These are phyloP conservation scores for Haplographium delicatum DNA, from an alignment of 495 filamentous ascomycete genomes.

Conservation along the genomic window DNA sequence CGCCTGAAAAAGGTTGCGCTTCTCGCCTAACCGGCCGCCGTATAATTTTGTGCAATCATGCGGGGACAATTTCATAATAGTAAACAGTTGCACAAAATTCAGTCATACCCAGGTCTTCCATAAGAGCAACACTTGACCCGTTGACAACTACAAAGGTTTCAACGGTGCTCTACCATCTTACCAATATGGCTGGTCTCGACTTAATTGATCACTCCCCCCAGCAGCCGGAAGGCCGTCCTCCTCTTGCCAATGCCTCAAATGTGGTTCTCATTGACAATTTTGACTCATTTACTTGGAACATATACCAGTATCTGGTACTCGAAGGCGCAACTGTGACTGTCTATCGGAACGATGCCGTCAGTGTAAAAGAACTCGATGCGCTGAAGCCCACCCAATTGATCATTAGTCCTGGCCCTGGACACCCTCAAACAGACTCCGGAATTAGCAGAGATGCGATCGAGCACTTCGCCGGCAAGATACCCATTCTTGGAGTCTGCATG, in stretches of 20 bases:
- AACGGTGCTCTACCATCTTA: neutral
- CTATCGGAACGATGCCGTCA: slow-evolving; percentile 86
- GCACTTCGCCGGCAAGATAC: slow-evolving; percentile 93
- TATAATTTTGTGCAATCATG: neutral
- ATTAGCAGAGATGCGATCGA: slow-evolving; percentile 86
- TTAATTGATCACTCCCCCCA: slow-evolving; percentile 84
- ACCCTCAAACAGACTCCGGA: slow-evolving; percentile 84
- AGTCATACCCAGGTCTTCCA: too few species aligned
- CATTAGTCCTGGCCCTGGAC: slow-evolving; percentile 90
- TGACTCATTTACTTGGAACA: slow-evolving; percentile 98
- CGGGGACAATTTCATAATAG: neutral
- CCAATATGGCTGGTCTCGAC: slow-evolving; percentile 38
- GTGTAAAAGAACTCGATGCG: slow-evolving; percentile 72
- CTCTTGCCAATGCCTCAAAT: slow-evolving; percentile 73
- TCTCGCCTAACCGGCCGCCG: neutral
- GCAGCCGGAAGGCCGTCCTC: slow-evolving; percentile 63
- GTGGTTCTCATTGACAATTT: slow-evolving; percentile 98
- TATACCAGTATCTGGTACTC: slow-evolving; percentile 94
- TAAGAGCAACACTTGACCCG: too few species aligned
- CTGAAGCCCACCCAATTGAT: slow-evolving; percentile 89
- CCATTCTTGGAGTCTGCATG: slow-evolving; percentile 97
- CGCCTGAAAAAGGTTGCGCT: too few species aligned
- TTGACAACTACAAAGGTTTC: too few species aligned
- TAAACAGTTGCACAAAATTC: neutral
- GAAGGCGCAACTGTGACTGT: slow-evolving; percentile 89